These are phyloP conservation scores for Kuraishia floccosa DNA, from an alignment of 805 yeast species.

Conservation along the genomic window DNA sequence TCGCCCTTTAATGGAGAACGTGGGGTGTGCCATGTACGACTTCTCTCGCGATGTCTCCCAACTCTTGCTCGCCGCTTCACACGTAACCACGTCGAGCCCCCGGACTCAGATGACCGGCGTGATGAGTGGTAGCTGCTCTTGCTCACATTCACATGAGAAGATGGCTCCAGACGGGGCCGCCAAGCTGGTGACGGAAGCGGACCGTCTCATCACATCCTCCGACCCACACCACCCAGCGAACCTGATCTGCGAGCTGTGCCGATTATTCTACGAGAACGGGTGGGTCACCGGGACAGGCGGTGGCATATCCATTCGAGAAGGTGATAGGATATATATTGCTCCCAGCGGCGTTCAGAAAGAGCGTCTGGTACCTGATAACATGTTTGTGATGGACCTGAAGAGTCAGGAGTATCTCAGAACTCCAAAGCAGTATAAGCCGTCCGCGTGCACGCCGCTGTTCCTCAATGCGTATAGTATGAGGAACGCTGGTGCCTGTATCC, in stretches of 20 bases:
- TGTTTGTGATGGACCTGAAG: conserved; percentile 63
- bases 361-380: conserved; percentile 66
- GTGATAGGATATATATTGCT: conserved; percentile 57
- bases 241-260: conserved; percentile 72
- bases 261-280: conserved; percentile 62
- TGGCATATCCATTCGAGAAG: conserved; percentile 68
- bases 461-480: conserved; percentile 56
- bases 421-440: conserved; percentile 71
- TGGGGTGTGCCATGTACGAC: too few relatives aligned
- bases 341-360: conserved; percentile 98
- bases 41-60: too few relatives aligned
- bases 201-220: conserved; percentile 20
- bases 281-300: conserved; percentile 98
- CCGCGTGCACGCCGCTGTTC: conserved; percentile 89
- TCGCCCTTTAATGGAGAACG: too few relatives aligned
- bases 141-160: too few relatives aligned
- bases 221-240: conserved; percentile 71
- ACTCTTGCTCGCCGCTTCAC: too few relatives aligned
- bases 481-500: conserved; percentile 86
- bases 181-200: conserved; percentile 4
- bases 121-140: too few relatives aligned
- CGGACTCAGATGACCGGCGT: too few relatives aligned
- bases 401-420: conserved; percentile 39
- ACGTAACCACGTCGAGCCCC: too few relatives aligned
- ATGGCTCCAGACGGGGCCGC: too few relatives aligned